phyloP scores from a whole-genome alignment of 106 monocot genomes.

The Dendrobium chrysotoxum region DNA sequence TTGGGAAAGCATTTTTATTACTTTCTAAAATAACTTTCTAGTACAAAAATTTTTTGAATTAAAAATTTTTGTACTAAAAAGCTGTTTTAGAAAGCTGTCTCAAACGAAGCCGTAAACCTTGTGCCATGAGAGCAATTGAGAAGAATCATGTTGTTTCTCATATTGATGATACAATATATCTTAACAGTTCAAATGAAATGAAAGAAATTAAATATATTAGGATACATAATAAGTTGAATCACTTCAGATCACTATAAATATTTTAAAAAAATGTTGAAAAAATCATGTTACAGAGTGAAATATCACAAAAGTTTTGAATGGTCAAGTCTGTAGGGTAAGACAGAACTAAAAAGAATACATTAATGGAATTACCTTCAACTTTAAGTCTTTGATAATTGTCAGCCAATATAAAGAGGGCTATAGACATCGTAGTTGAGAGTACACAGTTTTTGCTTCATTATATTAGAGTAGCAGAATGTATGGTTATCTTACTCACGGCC shows the following conservation, averaged over 20 bases:
- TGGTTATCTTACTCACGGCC: conserved; percentile 9
- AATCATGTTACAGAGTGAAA: neutral
- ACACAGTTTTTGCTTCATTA: neutral
- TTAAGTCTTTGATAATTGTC: neutral
- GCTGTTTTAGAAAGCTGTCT: too few species aligned
- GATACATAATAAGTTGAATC: neutral
- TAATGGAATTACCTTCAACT: neutral
- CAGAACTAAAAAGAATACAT: neutral
- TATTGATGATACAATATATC: neutral
- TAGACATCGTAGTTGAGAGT: neutral
- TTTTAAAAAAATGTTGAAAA: neutral
- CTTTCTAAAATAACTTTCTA: too few species aligned
- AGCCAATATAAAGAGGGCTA: neutral
- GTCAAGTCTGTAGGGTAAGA: neutral
- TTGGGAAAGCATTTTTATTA: too few species aligned
- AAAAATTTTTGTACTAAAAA: too few species aligned
- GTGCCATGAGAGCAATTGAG: neutral
- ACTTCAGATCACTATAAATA: neutral
- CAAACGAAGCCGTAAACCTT: neutral
- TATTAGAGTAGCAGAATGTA: neutral
- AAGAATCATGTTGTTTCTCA: neutral
- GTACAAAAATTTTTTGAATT: too few species aligned
- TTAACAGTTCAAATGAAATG: neutral
- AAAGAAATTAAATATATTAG: neutral
- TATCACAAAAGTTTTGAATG: neutral